A percentile compares a stretch with the other conserved stretches of the same genome.
These are phyloP conservation scores for Yamadazyma paraphyllophila DNA, from an alignment of 805 yeast species.

Conservation along the genomic window DNA sequence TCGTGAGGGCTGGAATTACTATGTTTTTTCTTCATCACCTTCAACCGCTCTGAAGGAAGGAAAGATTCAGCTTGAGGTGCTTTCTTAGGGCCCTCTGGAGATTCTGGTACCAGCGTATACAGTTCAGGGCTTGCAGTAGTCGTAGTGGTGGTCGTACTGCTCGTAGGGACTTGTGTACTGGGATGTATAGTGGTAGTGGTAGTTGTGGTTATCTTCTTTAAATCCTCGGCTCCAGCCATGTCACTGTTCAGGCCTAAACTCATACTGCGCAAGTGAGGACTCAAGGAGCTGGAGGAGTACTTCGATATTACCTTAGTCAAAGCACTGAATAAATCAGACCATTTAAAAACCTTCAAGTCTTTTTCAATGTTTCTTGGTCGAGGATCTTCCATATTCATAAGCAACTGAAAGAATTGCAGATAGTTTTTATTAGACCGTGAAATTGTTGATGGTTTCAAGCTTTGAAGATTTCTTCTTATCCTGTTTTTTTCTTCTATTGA, in stretches of 20 bases:
- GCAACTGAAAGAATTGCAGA: slow-evolving; percentile 33
- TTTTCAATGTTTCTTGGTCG: slow-evolving; percentile 69
- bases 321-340: slow-evolving; percentile 55
- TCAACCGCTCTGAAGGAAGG: slow-evolving; percentile 25
- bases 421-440: slow-evolving; percentile 41
- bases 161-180: neutral
- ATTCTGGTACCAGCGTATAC: neutral
- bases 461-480: slow-evolving; percentile 64
- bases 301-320: slow-evolving; percentile 56
- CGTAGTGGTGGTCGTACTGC: neutral
- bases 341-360: slow-evolving; percentile 63
- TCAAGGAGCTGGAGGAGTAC: slow-evolving; percentile 34
- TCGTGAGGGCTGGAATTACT: slow-evolving; percentile 1
- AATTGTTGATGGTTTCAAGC: slow-evolving; percentile 59
- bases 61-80: slow-evolving; percentile 12
- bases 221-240: neutral
- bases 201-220: neutral
- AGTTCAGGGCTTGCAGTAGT: neutral
- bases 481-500: slow-evolving; percentile 69
- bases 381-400: slow-evolving; percentile 63
- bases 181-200: neutral
- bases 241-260: neutral
- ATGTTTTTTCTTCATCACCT: slow-evolving; percentile 21
- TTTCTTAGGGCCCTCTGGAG: neutral
- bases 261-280: neutral